Evolutionary conservation across 2,329 filamentous ascomycete genomes (phyloP), one percentile per base, ranked within the genome.

Genomic region (Ascochyta viciae-villosae): DNA sequence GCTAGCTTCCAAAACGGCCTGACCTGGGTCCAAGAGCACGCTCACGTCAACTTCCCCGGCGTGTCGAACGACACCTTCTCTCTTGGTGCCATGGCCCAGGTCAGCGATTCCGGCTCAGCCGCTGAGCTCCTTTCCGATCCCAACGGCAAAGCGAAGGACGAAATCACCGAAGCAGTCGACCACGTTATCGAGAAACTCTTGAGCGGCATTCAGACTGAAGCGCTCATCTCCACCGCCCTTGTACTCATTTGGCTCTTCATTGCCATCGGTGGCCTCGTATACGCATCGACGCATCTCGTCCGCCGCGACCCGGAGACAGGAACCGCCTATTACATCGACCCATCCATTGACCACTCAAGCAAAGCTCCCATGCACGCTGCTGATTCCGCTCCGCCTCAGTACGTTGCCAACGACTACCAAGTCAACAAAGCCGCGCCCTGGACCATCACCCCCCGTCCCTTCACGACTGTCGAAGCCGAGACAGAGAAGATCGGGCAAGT

Each of bases 21-120:
- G n/a, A 96, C 91, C 0, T 99, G 94, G 94, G 90, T 96, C 10
- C 86, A 90, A 67, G 89, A 98, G 64, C 81, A 98, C 72, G 92
- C 95, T 3, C 85, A 95, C 59, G 84, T 99, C 65, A 81, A 86
- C 57, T 89, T 99, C 65, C 95, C 95, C 0, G 77, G 85, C 49
- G 87, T 98, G 58, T 82, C 86, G 24, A 89, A 91, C 66, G 84
- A 96, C 72, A 90, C 90, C 1, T 96, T 98, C 78, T 94, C 91
- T 55, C 79, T 88, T 49, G 92, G 93, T 38, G 90, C 93, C 52
- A 80, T 86, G 29, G 81, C 79, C 24, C 82, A 82, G 65, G 74
- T 85, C 42, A 75, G 78, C 54, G 74, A 77, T 48, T 76, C 77
- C 50, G 74, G 78, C 6, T 85, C 84, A 50, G 85, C 89, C 48